These are phyloP conservation scores for Oryza officinalis DNA, from an alignment of 176 grass and related monocot genomes.

Conservation along the genomic window DNA sequence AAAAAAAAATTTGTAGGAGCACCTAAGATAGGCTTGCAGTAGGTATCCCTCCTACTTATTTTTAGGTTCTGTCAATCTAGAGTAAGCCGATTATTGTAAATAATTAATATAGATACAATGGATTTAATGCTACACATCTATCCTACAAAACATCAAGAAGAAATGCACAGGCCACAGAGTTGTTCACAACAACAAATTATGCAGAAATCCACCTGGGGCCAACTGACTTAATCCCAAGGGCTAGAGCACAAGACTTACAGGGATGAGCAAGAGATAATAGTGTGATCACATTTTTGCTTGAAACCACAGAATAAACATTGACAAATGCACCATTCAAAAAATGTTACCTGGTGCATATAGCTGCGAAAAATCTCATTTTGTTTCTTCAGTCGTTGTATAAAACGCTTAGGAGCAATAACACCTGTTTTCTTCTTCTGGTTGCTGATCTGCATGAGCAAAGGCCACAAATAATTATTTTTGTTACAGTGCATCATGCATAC, in stretches of 20 bases:
- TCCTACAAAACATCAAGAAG: neutral
- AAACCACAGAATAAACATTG: neutral
- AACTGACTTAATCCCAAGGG: neutral
- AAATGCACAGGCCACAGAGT: neutral
- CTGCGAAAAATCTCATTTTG: conserved; percentile 97
- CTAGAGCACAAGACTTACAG: neutral
- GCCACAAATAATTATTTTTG: neutral
- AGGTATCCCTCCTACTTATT: neutral
- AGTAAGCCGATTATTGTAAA: neutral
- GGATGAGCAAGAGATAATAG: neutral
- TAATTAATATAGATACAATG: neutral
- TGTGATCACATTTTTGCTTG: neutral
- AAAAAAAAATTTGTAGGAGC: neutral
- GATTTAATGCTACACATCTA: neutral
- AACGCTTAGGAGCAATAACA: conserved; percentile 89
- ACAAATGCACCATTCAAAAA: neutral
- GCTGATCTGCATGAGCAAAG: conserved; percentile 65
- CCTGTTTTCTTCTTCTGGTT: conserved; percentile 99
- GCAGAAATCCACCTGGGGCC: neutral
- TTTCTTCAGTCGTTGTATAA: conserved; percentile 95
- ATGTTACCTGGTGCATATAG: conserved; percentile 97
- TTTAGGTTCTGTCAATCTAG: neutral
- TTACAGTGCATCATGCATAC: neutral
- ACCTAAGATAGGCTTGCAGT: neutral
- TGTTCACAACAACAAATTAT: neutral